Conservation (phyloP, 495 filamentous ascomycete genomes). For the Trichoderma orchidacearum region DNA sequence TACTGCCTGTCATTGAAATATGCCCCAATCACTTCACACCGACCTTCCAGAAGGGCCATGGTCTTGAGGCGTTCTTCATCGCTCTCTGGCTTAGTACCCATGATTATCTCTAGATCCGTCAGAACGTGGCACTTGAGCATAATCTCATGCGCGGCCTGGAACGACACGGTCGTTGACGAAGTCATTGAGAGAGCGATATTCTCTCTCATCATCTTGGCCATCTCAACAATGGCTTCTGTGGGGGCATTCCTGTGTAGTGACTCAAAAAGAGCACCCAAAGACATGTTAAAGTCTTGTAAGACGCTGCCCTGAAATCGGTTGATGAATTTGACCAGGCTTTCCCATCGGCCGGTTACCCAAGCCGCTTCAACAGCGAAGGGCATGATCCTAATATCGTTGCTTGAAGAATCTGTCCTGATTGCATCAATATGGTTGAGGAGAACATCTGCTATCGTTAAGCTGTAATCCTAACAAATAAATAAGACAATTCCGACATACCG, state of each 20-base stretch:
- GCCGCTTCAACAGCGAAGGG: constrained; percentile 81
- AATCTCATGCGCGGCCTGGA: constrained; percentile 67
- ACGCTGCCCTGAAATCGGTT: constrained; percentile 28
- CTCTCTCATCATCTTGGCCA: constrained; percentile 51
- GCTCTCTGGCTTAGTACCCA: constrained; percentile 26
- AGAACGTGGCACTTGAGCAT: constrained; percentile 78
- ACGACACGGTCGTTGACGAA: constrained; percentile 55
- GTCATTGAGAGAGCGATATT: constrained; percentile 61
- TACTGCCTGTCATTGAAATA: constrained; percentile 90
- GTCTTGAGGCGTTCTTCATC: constrained; percentile 29
- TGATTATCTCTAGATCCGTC: constrained; percentile 74
- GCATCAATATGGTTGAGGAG: constrained; percentile 73
- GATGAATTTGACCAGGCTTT: constrained; percentile 57
- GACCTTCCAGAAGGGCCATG: constrained; percentile 49
- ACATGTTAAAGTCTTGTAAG: constrained; percentile 70
- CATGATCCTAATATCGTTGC: constrained; percentile 43
- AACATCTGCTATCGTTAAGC: constrained; percentile 43
- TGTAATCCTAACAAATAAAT: neutral
- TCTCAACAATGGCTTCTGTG: constrained; percentile 37
- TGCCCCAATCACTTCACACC: constrained; percentile 72
- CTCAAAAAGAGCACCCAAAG: constrained; percentile 38
- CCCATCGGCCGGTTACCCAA: constrained; percentile 78
- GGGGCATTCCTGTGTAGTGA: constrained; percentile 50
- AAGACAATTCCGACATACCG: constrained; percentile 38
- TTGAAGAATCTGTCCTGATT: constrained; percentile 38